These are phyloP conservation scores for Penicillium expansum DNA, from an alignment of 2,329 filamentous ascomycete species.

Conservation along the genomic window DNA sequence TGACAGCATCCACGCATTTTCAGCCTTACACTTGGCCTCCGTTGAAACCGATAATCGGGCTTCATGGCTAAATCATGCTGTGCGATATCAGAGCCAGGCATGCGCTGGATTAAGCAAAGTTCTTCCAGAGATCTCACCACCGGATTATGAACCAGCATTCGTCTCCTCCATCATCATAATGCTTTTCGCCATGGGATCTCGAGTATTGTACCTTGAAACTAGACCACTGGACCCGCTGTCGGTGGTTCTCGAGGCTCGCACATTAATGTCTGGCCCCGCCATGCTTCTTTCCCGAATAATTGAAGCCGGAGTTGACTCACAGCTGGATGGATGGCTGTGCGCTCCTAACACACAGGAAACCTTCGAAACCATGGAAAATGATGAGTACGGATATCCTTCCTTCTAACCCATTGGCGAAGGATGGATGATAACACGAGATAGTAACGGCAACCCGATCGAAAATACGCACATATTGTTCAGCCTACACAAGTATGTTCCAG, in stretches of 20 bases:
- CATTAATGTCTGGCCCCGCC: slow-evolving; percentile 30
- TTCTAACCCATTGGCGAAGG: background rate
- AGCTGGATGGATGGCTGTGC: slow-evolving; percentile 29
- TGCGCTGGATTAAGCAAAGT: slow-evolving; percentile 35
- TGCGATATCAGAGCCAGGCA: slow-evolving; percentile 38
- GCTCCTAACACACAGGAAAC: slow-evolving; percentile 9
- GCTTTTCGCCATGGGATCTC: slow-evolving; percentile 35
- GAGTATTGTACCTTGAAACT: slow-evolving; percentile 27
- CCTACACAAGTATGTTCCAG: slow-evolving; percentile 19
- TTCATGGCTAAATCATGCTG: slow-evolving; percentile 35
- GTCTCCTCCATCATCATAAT: slow-evolving; percentile 42
- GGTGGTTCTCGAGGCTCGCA: slow-evolving; percentile 30
- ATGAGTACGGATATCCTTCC: background rate
- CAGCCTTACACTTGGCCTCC: slow-evolving; percentile 45
- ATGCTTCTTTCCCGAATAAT: slow-evolving; percentile 30
- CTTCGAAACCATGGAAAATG: background rate
- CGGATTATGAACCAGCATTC: slow-evolving; percentile 45
- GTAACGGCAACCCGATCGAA: background rate
- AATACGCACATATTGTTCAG: slow-evolving; percentile 11
- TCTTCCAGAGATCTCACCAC: slow-evolving; percentile 38
- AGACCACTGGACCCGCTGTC: slow-evolving; percentile 27
- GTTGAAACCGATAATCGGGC: slow-evolving; percentile 34
- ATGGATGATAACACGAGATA: background rate
- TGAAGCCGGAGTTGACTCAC: slow-evolving; percentile 21
- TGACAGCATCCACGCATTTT: slow-evolving; percentile 44